Base-by-base conservation (phyloP, 768 basidiomycete genomes). In the Peribolospora baueri region DNA sequence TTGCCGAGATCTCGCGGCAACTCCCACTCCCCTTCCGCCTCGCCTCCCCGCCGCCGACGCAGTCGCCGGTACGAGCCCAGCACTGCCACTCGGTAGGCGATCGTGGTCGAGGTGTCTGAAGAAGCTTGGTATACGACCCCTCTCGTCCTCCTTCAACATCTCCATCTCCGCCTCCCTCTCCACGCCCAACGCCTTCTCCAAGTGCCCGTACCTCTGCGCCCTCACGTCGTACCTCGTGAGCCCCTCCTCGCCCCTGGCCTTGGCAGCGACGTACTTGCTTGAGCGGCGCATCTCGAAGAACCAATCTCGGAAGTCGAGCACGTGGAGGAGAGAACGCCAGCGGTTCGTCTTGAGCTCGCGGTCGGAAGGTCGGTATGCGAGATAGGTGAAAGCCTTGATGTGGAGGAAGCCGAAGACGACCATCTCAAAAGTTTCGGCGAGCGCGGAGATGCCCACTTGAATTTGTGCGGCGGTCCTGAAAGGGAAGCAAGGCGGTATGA, bases 401-500 rank as follows among this genome's bases (percentile, higher is more conserved):
- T 85, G 82, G 5, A 83, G 63, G 43, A 49, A 51, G 45, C 54
- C 51, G 57, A 53, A 56, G 56, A 50, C 5, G 51, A 75, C 75
- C 82, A 84, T 83, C 66, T 83, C 81, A 58, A 81, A 73, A 0
- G 78, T 80, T 61, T 81, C 76, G 3, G 79, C 61, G 8, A 84
- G 66, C 0, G 81, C 80, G 11, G 75, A 74, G 46, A 81, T 74
- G 4, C 79, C 82, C 38, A 80, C 77, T 60, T 78, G 77, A 59
- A 83, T 78, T 61, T 82, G 79, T 6, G 75, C 75, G 3, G 79
- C 76, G 2, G 80, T 80, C 80, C 80, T 81, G 62, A 14, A 8
- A 4, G 1, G 4, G 51, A 3, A 76, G 78, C 53, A 69, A 69
- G 2, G 25, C 25, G 25, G 25, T 25, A 25, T 25, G 25, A 25